These are phyloP conservation scores for Arctium lappa DNA, from an alignment of 129 eudicot genomes.

Conservation along the genomic window DNA sequence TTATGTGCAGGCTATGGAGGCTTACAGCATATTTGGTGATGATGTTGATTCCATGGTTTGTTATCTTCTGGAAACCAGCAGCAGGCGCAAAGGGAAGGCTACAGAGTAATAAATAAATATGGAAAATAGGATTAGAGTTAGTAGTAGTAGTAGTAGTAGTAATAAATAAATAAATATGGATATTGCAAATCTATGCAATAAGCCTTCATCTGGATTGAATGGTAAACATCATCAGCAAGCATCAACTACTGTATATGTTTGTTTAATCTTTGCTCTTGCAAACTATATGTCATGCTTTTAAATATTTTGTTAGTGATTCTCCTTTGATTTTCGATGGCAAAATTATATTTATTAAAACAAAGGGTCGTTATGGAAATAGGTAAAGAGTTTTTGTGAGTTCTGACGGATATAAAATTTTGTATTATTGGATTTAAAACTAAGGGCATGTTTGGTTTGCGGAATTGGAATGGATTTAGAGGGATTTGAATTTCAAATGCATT, in stretches of 20 bases:
- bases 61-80: conserved; percentile 83
- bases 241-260: not conserved
- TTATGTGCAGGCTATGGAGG: conserved; percentile 88
- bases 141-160: not conserved
- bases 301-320: not conserved
- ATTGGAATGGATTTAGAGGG: too few relatives aligned
- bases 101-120: conserved; percentile 48
- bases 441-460: too few relatives aligned
- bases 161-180: not conserved
- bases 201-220: not conserved
- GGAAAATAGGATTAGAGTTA: not conserved
- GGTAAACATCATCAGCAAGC: not conserved
- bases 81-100: conserved; percentile 96
- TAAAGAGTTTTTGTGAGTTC: not conserved
- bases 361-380: not conserved
- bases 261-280: not conserved
- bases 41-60: conserved; percentile 99
- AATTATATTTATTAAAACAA: not conserved
- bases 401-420: not conserved
- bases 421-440: too few relatives aligned
- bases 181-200: not conserved
- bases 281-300: not conserved
- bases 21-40: conserved; percentile 94
- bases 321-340: not conserved
- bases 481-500: too few relatives aligned